Evolutionary conservation across 805 yeast species (phyloP).

Genomic region (Candida montana): DNA sequence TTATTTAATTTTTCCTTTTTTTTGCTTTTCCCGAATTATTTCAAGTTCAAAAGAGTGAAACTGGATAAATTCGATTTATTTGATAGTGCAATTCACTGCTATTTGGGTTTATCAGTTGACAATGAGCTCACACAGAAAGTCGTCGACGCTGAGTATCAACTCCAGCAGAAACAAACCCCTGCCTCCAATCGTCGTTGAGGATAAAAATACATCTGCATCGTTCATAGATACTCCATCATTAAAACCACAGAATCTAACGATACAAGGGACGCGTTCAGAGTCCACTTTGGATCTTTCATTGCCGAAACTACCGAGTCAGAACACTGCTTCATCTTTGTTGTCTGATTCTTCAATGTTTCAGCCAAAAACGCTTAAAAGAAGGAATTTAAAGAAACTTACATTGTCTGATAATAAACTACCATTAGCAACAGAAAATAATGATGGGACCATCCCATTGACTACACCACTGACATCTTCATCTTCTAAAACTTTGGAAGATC

Average conservation of each 20-base stretch:
- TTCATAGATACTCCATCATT: neutral
- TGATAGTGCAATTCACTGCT: no score
- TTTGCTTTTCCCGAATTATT: no score
- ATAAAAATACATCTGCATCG: neutral
- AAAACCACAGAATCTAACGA: neutral
- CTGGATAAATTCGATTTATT: no score
- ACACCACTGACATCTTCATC: constrained; percentile 6
- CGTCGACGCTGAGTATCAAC: constrained; percentile 22
- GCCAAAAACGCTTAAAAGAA: constrained; percentile 46
- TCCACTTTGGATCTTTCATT: neutral
- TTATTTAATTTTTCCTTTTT: neutral
- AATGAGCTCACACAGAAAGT: constrained; percentile 18
- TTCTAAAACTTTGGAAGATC: constrained; percentile 21
- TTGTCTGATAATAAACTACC: constrained; percentile 24
- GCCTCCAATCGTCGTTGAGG: constrained; percentile 22
- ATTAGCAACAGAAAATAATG: neutral
- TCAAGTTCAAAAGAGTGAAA: no score
- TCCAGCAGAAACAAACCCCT: constrained; percentile 25
- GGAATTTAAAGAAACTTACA: constrained; percentile 54
- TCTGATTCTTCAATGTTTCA: constrained; percentile 24
- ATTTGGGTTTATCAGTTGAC: no score
- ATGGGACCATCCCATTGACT: constrained; percentile 1
- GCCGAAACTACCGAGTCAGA: neutral
- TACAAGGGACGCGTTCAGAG: neutral
- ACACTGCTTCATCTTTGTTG: neutral